Evolutionary conservation across 2,329 filamentous ascomycete species (phyloP), one percentile per base, ranked within the genome.

Genomic region (Trichoderma cornu-damae): DNA sequence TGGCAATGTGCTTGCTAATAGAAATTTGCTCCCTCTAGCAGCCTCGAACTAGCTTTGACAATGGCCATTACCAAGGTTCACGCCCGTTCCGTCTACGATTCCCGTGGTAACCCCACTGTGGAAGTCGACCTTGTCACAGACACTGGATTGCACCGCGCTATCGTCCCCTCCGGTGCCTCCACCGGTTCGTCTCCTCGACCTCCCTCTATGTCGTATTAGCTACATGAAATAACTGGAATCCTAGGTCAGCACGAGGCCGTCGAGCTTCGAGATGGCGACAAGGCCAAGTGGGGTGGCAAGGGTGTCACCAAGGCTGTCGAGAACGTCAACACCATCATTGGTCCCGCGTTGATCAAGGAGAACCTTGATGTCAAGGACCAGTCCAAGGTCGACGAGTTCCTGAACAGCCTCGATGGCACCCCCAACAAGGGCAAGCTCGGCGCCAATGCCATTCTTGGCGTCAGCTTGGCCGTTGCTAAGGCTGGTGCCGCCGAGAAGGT

Each of bases 81-180:
- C 84, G 89, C 89, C 72, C 89, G 94, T 74, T 92, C 88, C 72
- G 91, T 99, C 81, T 99, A 93, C 85, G 94, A 99, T 85, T 97
- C 94, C 76, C 93, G 94, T 74, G 85, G 85, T 75, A 99, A 99
- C 87, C 94, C 94, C 71, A 99, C 94, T 73, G 93, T 96, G 72
- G 93, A 97, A 84, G 93, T 97, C 70, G 93, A 96, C 75, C 85
- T 96, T 69, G 88, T 96, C 79, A 96, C 92, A 68, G 90, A 96
- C 81, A 95, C 89, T 69, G 93, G 93, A 72, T 87, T 97, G 63
- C 92, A 96, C 86, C 91, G 93, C 73, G 92, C 93, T 74, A 96
- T 96, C 74, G 93, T 97, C 63, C 93, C 93, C 70, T 96, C 92
- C 65, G 93, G 93, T 75, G 93, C 93, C 70, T 96, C 93, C 69